Base-by-base conservation (phyloP, 2,329 filamentous ascomycete genomes). In the Sclerotinia minor region DNA sequence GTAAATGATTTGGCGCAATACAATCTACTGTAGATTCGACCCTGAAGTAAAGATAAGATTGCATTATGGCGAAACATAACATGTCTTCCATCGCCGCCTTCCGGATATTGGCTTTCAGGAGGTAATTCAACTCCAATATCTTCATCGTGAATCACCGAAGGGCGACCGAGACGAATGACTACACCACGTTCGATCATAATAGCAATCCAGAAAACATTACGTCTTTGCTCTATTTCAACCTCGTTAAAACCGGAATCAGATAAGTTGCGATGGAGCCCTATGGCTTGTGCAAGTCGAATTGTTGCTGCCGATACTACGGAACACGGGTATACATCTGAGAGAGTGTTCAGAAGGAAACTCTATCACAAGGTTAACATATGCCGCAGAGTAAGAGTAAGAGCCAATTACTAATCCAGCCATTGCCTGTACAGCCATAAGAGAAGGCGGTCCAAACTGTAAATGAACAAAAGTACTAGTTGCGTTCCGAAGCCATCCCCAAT, bases 201-300 rank as follows among this genome's bases (percentile, higher is more conserved):
- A 55, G 71, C 68, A 11, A 75, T 66, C 73, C 73, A 75, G 57
- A 72, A 74, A 53, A 75, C 71, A 63, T 75, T 74, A 21, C 70
- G 65, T 59, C 73, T 65, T 52, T 72, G 69, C 63, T 73, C 68
- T 44, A 71, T 68, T 26, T 72, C 69, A 29, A 66, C 65, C 13
- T 65, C 58, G 35, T 60, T 26, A 53, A 73, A 64, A 19, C 70
- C 69, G 15, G 68, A 70, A 26, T 68, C 68, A 60, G 69, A 66
- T 11, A 71, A 63, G 44, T 67, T 69, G 26, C 71, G 69, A 57
- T 75, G 72, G 32, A 75, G 71, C 26, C 73, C 73, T 41, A 75
- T 54, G 44, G 69, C 66, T 53, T 73, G 66, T 44, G 72, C 70
- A 58, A 73, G 49, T 61, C 68, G 58, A 66, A 55, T 65, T 45